These are phyloP conservation scores for Exophiala spinifera DNA, from an alignment of 2,329 filamentous ascomycete species.

Conservation along the genomic window DNA sequence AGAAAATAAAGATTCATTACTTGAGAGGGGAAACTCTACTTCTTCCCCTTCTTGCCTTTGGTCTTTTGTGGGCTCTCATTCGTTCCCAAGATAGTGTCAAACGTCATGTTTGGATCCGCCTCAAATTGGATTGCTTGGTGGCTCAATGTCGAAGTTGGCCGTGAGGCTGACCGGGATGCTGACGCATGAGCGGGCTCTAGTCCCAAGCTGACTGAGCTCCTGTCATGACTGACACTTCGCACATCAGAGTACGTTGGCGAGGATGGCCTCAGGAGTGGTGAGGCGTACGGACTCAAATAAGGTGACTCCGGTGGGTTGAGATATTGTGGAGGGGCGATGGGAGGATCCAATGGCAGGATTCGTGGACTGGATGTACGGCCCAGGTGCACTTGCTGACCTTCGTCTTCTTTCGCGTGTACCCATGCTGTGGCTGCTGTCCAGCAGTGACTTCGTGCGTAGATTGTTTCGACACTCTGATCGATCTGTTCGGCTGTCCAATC, in stretches of 20 bases:
- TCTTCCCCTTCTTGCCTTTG: constrained; percentile 30
- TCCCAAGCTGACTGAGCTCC: constrained; percentile 44
- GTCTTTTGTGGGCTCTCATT: constrained; percentile 39
- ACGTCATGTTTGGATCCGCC: constrained; percentile 46
- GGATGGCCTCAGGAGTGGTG: constrained; percentile 35
- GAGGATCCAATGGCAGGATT: constrained; percentile 4
- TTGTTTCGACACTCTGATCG: constrained; percentile 64
- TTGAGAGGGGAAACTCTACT: neutral
- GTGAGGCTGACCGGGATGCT: constrained; percentile 36
- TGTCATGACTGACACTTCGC: constrained; percentile 34
- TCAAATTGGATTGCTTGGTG: neutral
- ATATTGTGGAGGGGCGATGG: constrained; percentile 9
- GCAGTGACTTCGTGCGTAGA: constrained; percentile 67
- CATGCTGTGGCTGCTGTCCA: constrained; percentile 64
- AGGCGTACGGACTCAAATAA: constrained; percentile 30
- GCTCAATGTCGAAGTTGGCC: constrained; percentile 40
- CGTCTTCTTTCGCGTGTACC: constrained; percentile 43
- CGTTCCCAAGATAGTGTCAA: constrained; percentile 46
- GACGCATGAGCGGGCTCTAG: constrained; percentile 45
- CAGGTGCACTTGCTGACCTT: constrained; percentile 9
- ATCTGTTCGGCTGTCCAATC: constrained; percentile 62
- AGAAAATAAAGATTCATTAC: neutral
- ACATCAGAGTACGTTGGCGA: constrained; percentile 35
- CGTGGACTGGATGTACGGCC: constrained; percentile 8
- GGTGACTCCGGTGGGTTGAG: constrained; percentile 28